Percentiles rank a stretch among this genome's conserved stretches.
Evolutionary conservation across 306 rosid species (phyloP).

Genomic region (Acmispon strigosus): DNA sequence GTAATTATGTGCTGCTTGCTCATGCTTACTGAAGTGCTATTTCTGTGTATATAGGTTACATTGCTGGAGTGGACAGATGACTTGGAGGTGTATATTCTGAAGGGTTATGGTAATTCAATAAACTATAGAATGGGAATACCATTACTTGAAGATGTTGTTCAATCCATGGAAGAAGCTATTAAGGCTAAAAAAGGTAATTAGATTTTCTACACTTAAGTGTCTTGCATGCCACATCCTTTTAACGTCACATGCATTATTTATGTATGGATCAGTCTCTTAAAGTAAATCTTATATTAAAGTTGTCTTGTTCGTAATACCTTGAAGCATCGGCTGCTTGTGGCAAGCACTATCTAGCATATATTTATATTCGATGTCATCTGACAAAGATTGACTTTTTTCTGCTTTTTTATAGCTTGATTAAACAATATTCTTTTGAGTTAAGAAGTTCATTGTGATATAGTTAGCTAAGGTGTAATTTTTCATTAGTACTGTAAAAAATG

Average conservation of each 20-base stretch:
- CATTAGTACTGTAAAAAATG: background rate
- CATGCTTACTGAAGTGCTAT: constrained; percentile 19
- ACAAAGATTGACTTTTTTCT: background rate
- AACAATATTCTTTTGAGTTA: background rate
- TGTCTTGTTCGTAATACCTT: background rate
- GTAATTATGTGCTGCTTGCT: background rate
- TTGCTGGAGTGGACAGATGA: constrained; percentile 94
- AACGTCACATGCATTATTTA: constrained; percentile 1
- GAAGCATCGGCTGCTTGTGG: background rate
- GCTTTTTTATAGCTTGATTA: background rate
- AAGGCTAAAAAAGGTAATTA: constrained; percentile 62
- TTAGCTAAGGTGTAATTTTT: background rate
- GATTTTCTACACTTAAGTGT: background rate
- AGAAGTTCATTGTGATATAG: background rate
- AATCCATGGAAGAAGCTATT: constrained; percentile 74
- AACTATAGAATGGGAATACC: constrained; percentile 86
- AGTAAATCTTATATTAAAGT: background rate
- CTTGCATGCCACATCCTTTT: background rate
- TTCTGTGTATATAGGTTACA: constrained; percentile 36
- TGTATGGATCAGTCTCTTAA: background rate
- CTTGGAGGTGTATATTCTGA: constrained; percentile 63
- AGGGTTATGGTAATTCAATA: constrained; percentile 83
- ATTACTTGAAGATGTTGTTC: constrained; percentile 67
- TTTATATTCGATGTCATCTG: too few relatives aligned
- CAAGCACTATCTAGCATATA: background rate